phyloP scores from a whole-genome alignment of 192 early-diverging fungal genomes.

The Nowakowskiella sp. region DNA sequence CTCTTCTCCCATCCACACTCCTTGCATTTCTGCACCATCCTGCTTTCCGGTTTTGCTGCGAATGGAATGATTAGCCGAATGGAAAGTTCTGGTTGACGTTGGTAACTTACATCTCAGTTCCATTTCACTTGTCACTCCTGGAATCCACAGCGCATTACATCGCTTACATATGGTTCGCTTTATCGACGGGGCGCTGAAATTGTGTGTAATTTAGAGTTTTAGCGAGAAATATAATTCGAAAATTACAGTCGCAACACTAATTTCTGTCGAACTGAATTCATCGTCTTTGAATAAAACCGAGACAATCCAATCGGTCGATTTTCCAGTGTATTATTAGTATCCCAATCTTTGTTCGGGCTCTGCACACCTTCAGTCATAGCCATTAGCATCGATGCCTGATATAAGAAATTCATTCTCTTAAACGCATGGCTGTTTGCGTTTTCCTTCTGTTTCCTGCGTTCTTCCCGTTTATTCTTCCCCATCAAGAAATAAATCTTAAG shows the following conservation, averaged over 20 bases:
- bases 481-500: too few species aligned
- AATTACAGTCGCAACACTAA: slow-evolving; percentile 49
- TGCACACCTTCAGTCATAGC: slow-evolving; percentile 23
- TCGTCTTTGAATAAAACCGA: slow-evolving; percentile 38
- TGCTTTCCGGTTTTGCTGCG: too few species aligned
- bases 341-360: too few species aligned
- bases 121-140: slow-evolving; percentile 36
- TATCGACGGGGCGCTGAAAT: slow-evolving; percentile 41
- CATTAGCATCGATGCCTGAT: slow-evolving; percentile 52
- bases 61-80: too few species aligned
- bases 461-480: too few species aligned
- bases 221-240: background rate
- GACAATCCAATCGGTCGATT: slow-evolving; percentile 12
- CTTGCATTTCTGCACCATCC: too few species aligned
- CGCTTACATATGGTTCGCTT: slow-evolving; percentile 49
- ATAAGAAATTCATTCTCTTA: slow-evolving; percentile 57
- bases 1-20: too few species aligned
- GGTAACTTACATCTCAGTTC: slow-evolving; percentile 31
- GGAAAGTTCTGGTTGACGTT: too few species aligned
- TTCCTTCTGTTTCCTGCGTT: too few species aligned
- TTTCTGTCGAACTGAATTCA: slow-evolving; percentile 42
- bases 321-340: too few species aligned
- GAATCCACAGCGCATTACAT: slow-evolving; percentile 46
- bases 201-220: background rate
- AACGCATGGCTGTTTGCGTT: too few species aligned